Base-by-base conservation (phyloP, 2,329 filamentous ascomycete species). In the Aspergillus sp. region DNA sequence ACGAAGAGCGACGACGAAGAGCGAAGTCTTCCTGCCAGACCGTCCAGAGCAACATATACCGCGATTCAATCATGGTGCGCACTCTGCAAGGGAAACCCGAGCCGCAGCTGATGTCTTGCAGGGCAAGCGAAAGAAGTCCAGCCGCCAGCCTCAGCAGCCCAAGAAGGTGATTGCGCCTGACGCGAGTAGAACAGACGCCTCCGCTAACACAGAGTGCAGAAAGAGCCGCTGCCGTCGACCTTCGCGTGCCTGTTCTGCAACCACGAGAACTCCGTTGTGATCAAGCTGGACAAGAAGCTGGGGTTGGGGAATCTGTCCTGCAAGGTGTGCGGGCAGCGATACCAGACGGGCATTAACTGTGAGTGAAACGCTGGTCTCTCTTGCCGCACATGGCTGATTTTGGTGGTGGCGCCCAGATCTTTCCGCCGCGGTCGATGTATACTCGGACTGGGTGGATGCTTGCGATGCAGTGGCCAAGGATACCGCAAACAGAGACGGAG, bases 231-330 rank as follows among this genome's bases (percentile, higher is more conserved):
- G n/a, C 52, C 64, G 11, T 88, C 84, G 2, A 75, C 77, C n/a
- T 98, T 98, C 61, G 85, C 88, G 36, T 98, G 91, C 58, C 78
- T 98, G 28, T 98, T 98, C 66, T 98, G 91, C 71, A 96, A 95
- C 60, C 88, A 96, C 64, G 91, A 96, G 57, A 91, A 86, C 45
- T 85, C 88, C 0, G 84, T 98, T 32, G 74, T 77, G 16, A 83
- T 95, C 46, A 91, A 93, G 61, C 72, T 98, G 31, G 86, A 98
- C 58, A 94, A 93, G 71, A 96, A 96, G 59, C 70, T 78, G 16
- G 86, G 86, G 32, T 74, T 94, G 24, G 91, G 89, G 29, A 76
- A 82, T 40, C 70, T 98, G 15, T 77, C 80, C 38, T 98, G 91
- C 68, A 93, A 89, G 58, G 77, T 94, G 33, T 98, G 91, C 61